A percentile compares a stretch with the other conserved stretches of the same genome.
phyloP scores from a whole-genome alignment of 805 yeast genomes.

The Teunomyces atbi region DNA sequence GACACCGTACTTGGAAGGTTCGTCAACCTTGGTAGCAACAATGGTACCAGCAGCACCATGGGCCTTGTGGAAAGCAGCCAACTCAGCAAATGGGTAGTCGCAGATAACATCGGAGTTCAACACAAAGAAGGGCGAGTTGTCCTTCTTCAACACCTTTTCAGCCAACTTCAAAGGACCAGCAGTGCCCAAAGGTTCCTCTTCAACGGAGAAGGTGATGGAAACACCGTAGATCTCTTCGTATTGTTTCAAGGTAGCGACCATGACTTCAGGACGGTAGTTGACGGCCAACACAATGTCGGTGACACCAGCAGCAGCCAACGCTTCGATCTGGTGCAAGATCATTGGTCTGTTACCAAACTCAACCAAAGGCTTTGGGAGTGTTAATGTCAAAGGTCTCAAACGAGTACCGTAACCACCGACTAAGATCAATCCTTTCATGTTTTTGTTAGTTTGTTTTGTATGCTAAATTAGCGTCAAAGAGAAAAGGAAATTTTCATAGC shows the following conservation, averaged over 20 bases:
- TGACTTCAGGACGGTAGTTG: constrained; percentile 98
- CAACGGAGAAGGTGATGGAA: constrained; percentile 93
- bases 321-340: constrained; percentile 98
- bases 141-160: constrained; percentile 89
- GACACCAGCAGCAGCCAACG: constrained; percentile 96
- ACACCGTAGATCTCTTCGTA: constrained; percentile 96
- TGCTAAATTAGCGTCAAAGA: constrained; percentile 4
- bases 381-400: constrained; percentile 95
- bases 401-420: constrained; percentile 99
- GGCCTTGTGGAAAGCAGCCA: constrained; percentile 86
- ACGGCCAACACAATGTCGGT: constrained; percentile 98
- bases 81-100: constrained; percentile 94
- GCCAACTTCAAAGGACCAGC: constrained; percentile 99
- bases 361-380: constrained; percentile 94
- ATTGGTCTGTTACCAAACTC: constrained; percentile 99
- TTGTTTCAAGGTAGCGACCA: constrained; percentile 92
- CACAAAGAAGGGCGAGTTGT: constrained; percentile 94
- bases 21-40: constrained; percentile 99
- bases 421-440: constrained; percentile 93
- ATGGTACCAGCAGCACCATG: constrained; percentile 99
- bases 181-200: constrained; percentile 98
- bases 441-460: background rate
- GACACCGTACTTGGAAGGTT: constrained; percentile 99
- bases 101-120: constrained; percentile 98
- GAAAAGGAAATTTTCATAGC: background rate